Evolutionary conservation across 2,329 filamentous ascomycete genomes (phyloP).

Genomic region (Trichoderma pleuroti): DNA sequence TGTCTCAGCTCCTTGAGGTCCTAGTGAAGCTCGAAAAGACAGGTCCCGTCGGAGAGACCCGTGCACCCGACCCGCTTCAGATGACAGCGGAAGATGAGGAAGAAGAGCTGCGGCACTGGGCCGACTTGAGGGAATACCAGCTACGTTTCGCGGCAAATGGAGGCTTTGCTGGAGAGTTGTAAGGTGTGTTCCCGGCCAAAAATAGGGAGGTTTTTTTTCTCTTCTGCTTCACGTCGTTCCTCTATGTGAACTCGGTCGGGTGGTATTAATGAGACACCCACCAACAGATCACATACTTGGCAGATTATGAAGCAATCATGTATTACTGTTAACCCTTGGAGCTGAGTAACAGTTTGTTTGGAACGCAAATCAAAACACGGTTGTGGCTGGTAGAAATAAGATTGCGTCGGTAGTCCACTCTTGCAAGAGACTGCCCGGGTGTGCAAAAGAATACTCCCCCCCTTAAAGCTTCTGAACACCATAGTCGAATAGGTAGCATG

Average conservation of each 20-base stretch:
- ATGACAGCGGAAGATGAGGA: conserved; percentile 64
- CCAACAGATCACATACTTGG: background rate
- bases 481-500: background rate
- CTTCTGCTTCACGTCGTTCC: background rate
- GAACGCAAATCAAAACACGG: background rate
- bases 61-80: conserved; percentile 31
- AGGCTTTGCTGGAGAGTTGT: conserved; percentile 41
- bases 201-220: background rate
- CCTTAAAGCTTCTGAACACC: background rate
- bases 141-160: conserved; percentile 65
- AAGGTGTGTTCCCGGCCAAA: background rate
- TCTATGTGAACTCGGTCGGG: background rate
- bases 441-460: background rate
- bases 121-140: conserved; percentile 75
- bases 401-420: background rate
- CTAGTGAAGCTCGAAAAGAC: conserved; percentile 70
- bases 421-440: background rate
- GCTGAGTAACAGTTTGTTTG: background rate
- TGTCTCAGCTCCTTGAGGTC: conserved; percentile 70
- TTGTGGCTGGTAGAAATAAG: background rate
- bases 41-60: conserved; percentile 36
- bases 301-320: background rate
- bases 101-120: conserved; percentile 73
- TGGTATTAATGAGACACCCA: background rate
- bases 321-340: background rate